phyloP scores from a whole-genome alignment of 2,329 filamentous ascomycete species.

The Fusarium sp. region DNA sequence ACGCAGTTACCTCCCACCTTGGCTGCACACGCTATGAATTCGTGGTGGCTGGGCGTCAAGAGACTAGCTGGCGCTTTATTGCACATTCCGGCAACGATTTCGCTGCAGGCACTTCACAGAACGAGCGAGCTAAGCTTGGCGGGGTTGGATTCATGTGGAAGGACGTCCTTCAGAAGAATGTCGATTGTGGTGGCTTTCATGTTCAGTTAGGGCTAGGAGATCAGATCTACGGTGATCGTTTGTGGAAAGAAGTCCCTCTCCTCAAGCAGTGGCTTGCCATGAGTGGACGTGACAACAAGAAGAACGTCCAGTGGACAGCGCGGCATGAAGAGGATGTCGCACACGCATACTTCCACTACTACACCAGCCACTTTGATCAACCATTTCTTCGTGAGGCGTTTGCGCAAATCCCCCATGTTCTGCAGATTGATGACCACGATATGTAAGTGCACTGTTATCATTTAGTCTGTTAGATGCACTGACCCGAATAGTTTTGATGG shows the following conservation, averaged over 20 bases:
- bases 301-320: slow-evolving; percentile 90
- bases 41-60: slow-evolving; percentile 87
- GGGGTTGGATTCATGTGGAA: slow-evolving; percentile 99
- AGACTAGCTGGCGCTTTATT: slow-evolving; percentile 95
- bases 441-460: slow-evolving; percentile 73
- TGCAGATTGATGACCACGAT: slow-evolving; percentile 96
- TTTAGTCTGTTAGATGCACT: slow-evolving; percentile 10
- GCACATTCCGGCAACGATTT: slow-evolving; percentile 98
- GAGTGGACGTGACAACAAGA: slow-evolving; percentile 91
- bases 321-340: slow-evolving; percentile 94
- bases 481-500: slow-evolving; percentile 80
- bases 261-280: slow-evolving; percentile 95
- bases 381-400: slow-evolving; percentile 94
- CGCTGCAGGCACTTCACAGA: slow-evolving; percentile 84
- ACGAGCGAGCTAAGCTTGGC: slow-evolving; percentile 85
- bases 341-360: slow-evolving; percentile 98
- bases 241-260: slow-evolving; percentile 96
- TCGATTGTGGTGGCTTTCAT: slow-evolving; percentile 95
- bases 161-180: slow-evolving; percentile 96
- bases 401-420: slow-evolving; percentile 93
- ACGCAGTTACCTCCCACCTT: slow-evolving; percentile 95
- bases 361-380: slow-evolving; percentile 98
- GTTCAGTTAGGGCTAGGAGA: slow-evolving; percentile 91
- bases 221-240: slow-evolving; percentile 92
- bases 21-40: slow-evolving; percentile 99